Base-by-base conservation (phyloP, 768 basidiomycete genomes). In the Punctularia strigosozonata region DNA sequence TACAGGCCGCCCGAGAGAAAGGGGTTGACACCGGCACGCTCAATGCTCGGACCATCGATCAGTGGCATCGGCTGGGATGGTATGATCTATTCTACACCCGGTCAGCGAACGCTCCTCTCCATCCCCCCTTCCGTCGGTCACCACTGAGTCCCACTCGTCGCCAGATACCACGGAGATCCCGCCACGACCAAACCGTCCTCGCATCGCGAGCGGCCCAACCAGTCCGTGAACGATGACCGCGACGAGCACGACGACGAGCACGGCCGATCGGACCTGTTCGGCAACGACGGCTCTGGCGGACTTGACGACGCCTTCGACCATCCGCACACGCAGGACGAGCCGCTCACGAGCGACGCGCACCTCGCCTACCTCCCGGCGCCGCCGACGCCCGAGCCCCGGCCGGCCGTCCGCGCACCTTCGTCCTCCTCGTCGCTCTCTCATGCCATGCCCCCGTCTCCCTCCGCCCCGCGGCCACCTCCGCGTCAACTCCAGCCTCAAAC, bases 51-150 rank as follows among this genome's bases (percentile, higher is more conserved):
- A 78, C 77, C 3, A 71, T 87, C 42, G 83, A 86, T 48, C 78
- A 83, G 42, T 87, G 83, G 83, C 79, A 81, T 48, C 69, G 73
- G 40, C 67, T 69, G 24, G 81, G 81, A 13, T 86, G 83, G 83
- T 87, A 83, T 50, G 66, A 66, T 8, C 61, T 84, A 18, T 87
- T 87, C 55, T 76, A 75, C 55, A 65, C 66, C 48, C 68, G 83
- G 78, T 80, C 45, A n/a, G n/a, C n/a, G n/a, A n/a, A n/a, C 17
- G 61, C 42, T 25, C 38, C 19, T 28, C 23, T 32, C 19, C 31
- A 36, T 21, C 23, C 19, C n/a, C n/a, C 31, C 4, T 10, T 21
- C 20, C 36, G 22, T 26, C 34, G 38, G 46, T 41, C 36, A 19
- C 43, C 15, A 24, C 10, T 17, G 17, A 30, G 15, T 44, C 28